Evolutionary conservation across 371 early-diverging fungal species (phyloP).

Genomic region (Zancudomyces culisetae): DNA sequence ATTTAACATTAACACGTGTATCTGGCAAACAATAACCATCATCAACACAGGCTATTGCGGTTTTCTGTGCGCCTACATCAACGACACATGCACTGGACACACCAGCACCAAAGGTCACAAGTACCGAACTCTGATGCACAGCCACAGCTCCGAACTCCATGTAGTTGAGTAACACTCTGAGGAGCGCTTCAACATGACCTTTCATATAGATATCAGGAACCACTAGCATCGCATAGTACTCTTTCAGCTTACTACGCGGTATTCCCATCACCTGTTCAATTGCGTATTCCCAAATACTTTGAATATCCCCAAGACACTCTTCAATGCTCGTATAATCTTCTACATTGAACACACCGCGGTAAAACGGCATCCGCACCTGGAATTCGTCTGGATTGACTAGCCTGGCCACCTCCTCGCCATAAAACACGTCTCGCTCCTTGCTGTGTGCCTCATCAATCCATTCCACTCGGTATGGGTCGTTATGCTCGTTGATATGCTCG

Average conservation of each 20-base stretch:
- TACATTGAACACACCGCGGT: constrained; percentile 49
- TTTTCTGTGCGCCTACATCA: constrained; percentile 78
- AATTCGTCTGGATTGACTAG: constrained; percentile 14
- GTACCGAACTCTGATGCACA: constrained; percentile 58
- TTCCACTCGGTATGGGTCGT: constrained; percentile 74
- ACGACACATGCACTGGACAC: constrained; percentile 69
- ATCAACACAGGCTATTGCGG: constrained; percentile 64
- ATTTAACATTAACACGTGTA: constrained; percentile 25
- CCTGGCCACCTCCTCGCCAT: constrained; percentile 1
- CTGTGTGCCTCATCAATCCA: constrained; percentile 37
- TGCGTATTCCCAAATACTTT: constrained; percentile 52
- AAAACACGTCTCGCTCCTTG: neutral
- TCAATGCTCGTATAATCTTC: constrained; percentile 44
- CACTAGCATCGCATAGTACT: constrained; percentile 49
- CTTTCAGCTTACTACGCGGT: constrained; percentile 29
- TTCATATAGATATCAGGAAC: constrained; percentile 57
- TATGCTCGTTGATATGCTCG: constrained; percentile 63
- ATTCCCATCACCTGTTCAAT: constrained; percentile 56
- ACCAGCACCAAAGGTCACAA: constrained; percentile 77
- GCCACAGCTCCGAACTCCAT: constrained; percentile 58
- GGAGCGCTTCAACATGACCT: constrained; percentile 36
- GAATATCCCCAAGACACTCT: constrained; percentile 49
- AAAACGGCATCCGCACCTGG: constrained; percentile 40
- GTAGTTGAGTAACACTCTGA: constrained; percentile 43
- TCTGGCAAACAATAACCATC: constrained; percentile 59